These are phyloP conservation scores for Aspergillus tamarii DNA, from an alignment of 2,329 filamentous ascomycete genomes.

Conservation along the genomic window DNA sequence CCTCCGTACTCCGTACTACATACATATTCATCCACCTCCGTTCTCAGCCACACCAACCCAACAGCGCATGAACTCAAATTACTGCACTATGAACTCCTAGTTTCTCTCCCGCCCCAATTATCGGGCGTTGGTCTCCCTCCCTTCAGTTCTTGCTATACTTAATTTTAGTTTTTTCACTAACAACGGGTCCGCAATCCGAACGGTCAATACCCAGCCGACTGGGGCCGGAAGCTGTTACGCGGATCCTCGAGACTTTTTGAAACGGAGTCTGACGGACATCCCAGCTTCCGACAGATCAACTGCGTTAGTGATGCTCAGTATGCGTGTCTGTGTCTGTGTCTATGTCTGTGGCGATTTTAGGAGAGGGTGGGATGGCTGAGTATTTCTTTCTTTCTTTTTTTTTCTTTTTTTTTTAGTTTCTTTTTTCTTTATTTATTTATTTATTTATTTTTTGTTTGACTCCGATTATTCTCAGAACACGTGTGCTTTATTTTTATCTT, in stretches of 20 bases:
- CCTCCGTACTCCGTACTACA: no score
- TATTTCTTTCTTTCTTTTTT: neutral
- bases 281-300: constrained; percentile 12
- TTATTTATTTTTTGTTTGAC: neutral
- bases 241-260: constrained; percentile 6
- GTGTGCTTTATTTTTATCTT: neutral
- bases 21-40: neutral
- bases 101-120: neutral
- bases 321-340: neutral
- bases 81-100: neutral
- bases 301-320: constrained; percentile 2
- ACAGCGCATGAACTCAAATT: constrained; percentile 6
- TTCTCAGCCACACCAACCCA: constrained; percentile 1
- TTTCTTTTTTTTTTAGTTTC: neutral
- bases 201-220: constrained; percentile 18
- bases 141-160: neutral
- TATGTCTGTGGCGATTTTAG: neutral
- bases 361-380: neutral
- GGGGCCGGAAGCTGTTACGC: constrained; percentile 21
- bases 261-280: neutral
- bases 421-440: no score
- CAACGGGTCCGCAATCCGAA: constrained; percentile 5
- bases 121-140: neutral
- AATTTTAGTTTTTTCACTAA: neutral
- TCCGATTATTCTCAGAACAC: neutral